Evolutionary conservation across 1,284 basidiomycete genomes (phyloP).

Genomic region (Inonotus hispidus): DNA sequence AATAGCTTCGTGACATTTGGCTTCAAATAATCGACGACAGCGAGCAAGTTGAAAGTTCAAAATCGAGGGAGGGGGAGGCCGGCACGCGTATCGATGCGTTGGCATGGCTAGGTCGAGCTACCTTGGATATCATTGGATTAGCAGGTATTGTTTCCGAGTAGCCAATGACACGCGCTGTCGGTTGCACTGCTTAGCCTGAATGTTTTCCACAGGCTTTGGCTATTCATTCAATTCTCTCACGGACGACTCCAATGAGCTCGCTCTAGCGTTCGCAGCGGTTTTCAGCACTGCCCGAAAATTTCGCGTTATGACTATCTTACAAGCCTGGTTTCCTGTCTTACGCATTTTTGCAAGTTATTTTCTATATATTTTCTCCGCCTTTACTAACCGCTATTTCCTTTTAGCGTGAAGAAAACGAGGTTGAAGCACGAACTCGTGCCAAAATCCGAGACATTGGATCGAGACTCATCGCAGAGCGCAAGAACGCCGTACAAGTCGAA

Average conservation of each 20-base stretch:
- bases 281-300: slow-evolving; percentile 48
- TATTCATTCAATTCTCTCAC: slow-evolving; percentile 54
- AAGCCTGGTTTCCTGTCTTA: slow-evolving; percentile 55
- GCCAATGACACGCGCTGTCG: neutral
- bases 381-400: slow-evolving; percentile 17
- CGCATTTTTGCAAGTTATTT: slow-evolving; percentile 45
- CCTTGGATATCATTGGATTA: slow-evolving; percentile 67
- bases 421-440: slow-evolving; percentile 37
- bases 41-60: neutral
- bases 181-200: slow-evolving; percentile 2
- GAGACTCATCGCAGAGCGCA: slow-evolving; percentile 47
- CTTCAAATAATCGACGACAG: slow-evolving; percentile 25
- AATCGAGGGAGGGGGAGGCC: neutral
- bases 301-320: slow-evolving; percentile 49
- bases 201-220: slow-evolving; percentile 43
- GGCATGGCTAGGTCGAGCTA: slow-evolving; percentile 55
- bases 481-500: slow-evolving; percentile 28
- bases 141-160: slow-evolving; percentile 39
- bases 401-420: slow-evolving; percentile 37
- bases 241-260: slow-evolving; percentile 46
- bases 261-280: slow-evolving; percentile 48
- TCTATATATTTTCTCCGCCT: slow-evolving; percentile 18
- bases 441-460: slow-evolving; percentile 53
- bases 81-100: slow-evolving; percentile 47
- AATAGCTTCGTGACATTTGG: slow-evolving; percentile 46